A percentile compares a stretch with the other conserved stretches of the same genome.
Conservation (phyloP, 2,329 filamentous ascomycete genomes). For the Fusarium sarcochroum region DNA sequence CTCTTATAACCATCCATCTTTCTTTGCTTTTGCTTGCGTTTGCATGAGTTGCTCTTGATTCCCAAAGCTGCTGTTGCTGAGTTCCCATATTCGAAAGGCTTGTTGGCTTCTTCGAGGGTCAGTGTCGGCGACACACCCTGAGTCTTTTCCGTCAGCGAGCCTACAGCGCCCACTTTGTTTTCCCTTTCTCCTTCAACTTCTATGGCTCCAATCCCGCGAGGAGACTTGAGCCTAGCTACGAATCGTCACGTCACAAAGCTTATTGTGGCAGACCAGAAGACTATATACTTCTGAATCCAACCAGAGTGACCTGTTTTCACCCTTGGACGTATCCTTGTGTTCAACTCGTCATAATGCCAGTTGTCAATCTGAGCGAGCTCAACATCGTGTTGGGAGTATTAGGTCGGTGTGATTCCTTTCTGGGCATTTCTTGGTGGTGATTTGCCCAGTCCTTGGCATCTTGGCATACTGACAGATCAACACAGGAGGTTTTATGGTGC, state of each 20-base stretch:
- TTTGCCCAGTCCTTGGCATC: constrained; percentile 17
- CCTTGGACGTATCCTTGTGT: background rate
- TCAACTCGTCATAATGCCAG: constrained; percentile 26
- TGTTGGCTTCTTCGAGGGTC: background rate
- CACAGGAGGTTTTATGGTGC: constrained; percentile 61
- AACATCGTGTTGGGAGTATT: constrained; percentile 65
- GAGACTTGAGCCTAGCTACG: background rate
- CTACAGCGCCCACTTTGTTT: background rate
- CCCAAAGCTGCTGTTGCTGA: background rate
- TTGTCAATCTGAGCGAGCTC: constrained; percentile 64
- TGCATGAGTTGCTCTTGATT: background rate
- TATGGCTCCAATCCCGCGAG: background rate
- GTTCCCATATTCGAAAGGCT: background rate
- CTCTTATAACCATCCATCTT: background rate
- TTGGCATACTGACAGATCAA: constrained; percentile 26
- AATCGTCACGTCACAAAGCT: background rate
- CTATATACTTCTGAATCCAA: constrained; percentile 13
- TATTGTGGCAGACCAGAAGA: background rate
- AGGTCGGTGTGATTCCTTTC: constrained; percentile 51
- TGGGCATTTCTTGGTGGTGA: constrained; percentile 9
- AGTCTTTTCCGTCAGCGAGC: background rate
- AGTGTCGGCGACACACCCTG: constrained; percentile 4
- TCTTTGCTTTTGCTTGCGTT: background rate
- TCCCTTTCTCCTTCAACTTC: background rate
- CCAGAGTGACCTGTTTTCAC: constrained; percentile 1